These are phyloP conservation scores for Neurospora tetrasperma DNA, from an alignment of 495 filamentous ascomycete species.

Conservation along the genomic window DNA sequence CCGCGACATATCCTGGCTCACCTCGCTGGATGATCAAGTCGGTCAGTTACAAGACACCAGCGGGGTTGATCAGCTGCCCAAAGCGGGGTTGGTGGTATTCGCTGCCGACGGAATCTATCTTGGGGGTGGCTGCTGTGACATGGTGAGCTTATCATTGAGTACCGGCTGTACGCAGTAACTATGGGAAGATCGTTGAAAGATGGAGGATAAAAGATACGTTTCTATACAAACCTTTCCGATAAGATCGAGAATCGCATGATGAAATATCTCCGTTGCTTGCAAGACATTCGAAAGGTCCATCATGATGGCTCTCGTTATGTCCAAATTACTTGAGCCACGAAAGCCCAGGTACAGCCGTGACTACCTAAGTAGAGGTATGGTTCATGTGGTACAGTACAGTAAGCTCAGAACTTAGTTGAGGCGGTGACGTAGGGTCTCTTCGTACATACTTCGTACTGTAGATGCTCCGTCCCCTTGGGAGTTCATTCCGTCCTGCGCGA, in stretches of 20 bases:
- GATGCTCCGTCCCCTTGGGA: not conserved
- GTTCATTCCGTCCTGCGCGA: not conserved
- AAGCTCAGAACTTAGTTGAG: too few relatives aligned
- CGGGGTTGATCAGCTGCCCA: not conserved
- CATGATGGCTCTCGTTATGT: too few relatives aligned
- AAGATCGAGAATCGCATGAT: not conserved
- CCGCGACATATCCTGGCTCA: not conserved
- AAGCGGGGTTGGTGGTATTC: not conserved
- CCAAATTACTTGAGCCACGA: too few relatives aligned
- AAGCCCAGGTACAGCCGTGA: too few relatives aligned
- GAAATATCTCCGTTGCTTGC: not conserved
- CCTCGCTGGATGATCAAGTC: not conserved
- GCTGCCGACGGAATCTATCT: not conserved
- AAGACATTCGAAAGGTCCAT: not conserved
- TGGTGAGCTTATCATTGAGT: not conserved
- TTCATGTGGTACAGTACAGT: too few relatives aligned
- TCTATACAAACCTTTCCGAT: not conserved
- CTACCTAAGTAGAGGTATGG: too few relatives aligned
- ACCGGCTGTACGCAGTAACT: not conserved
- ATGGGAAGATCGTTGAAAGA: not conserved
- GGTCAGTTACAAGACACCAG: not conserved
- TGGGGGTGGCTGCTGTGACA: not conserved
- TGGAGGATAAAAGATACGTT: not conserved
- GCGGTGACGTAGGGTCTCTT: not conserved
- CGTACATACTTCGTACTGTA: too few relatives aligned